These are phyloP conservation scores for Letharia columbiana DNA, from an alignment of 495 filamentous ascomycete genomes.

Conservation along the genomic window DNA sequence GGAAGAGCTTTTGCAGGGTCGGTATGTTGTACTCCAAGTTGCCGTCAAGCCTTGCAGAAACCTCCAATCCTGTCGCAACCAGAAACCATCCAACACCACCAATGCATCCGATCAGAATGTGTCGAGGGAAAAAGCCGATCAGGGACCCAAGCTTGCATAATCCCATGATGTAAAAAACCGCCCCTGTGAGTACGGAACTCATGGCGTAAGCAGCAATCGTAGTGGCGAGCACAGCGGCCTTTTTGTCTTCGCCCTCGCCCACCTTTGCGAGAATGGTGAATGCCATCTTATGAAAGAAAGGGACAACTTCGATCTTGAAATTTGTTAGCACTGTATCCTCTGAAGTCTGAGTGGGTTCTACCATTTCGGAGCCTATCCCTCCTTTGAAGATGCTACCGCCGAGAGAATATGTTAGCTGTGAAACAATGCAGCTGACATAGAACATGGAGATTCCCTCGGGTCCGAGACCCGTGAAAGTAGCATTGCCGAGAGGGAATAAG, in stretches of 20 bases:
- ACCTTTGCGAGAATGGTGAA: constrained; percentile 72
- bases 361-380: constrained; percentile 92
- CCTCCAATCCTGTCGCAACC: constrained; percentile 81
- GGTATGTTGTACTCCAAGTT: constrained; percentile 68
- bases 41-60: constrained; percentile 81
- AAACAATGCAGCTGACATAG: constrained; percentile 92
- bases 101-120: constrained; percentile 95
- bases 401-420: constrained; percentile 84
- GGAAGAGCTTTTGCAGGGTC: constrained; percentile 65
- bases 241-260: constrained; percentile 59
- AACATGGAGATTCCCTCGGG: constrained; percentile 96
- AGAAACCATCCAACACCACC: constrained; percentile 98
- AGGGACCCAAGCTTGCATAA: constrained; percentile 75
- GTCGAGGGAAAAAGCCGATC: constrained; percentile 91
- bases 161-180: constrained; percentile 88
- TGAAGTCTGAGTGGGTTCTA: constrained; percentile 26
- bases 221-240: constrained; percentile 79
- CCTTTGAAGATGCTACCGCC: constrained; percentile 83
- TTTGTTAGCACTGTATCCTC: constrained; percentile 19
- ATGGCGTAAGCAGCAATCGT: constrained; percentile 85
- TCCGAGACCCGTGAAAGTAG: constrained; percentile 73
- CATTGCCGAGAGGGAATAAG: constrained; percentile 79
- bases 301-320: constrained; percentile 80
- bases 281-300: constrained; percentile 97
- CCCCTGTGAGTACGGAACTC: constrained; percentile 82